A percentile compares a stretch with the other conserved stretches of the same genome.
Evolutionary conservation across 345 rosid genomes (phyloP).

Genomic region (Cardamine occulta): DNA sequence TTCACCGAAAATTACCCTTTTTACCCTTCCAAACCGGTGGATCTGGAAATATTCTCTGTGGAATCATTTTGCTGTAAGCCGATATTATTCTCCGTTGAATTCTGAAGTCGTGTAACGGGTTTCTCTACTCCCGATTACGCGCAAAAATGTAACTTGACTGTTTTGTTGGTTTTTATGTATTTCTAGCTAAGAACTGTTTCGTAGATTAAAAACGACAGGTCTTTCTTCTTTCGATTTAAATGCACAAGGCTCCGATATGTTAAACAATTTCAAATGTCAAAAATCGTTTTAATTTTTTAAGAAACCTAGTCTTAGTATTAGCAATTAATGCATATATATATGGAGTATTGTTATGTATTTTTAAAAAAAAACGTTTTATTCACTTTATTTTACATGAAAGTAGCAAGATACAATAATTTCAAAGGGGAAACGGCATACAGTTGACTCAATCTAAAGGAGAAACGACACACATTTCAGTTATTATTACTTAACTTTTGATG

Average conservation of each 20-base stretch:
- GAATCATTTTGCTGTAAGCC: neutral
- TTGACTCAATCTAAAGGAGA: constrained; percentile 7
- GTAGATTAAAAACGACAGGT: neutral
- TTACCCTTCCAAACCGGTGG: constrained; percentile 15
- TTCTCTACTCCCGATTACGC: neutral
- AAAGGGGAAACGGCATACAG: neutral
- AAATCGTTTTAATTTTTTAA: neutral
- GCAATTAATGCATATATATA: too few species aligned
- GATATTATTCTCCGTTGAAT: neutral
- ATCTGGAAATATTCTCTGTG: neutral
- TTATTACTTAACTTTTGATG: neutral
- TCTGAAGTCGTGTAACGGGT: neutral
- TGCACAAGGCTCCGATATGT: neutral
- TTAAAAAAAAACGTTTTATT: neutral
- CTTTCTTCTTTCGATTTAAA: neutral
- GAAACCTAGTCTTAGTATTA: neutral
- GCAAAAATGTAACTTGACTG: neutral
- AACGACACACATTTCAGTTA: constrained; percentile 18
- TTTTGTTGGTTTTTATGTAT: neutral
- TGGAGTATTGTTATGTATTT: neutral
- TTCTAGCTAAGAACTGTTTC: neutral
- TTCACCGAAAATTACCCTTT: neutral
- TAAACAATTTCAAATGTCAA: neutral
- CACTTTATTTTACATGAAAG: constrained; percentile 7
- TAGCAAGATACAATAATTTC: neutral